Base-by-base conservation (phyloP, 257 asterid species). In the Striga asiatica region DNA sequence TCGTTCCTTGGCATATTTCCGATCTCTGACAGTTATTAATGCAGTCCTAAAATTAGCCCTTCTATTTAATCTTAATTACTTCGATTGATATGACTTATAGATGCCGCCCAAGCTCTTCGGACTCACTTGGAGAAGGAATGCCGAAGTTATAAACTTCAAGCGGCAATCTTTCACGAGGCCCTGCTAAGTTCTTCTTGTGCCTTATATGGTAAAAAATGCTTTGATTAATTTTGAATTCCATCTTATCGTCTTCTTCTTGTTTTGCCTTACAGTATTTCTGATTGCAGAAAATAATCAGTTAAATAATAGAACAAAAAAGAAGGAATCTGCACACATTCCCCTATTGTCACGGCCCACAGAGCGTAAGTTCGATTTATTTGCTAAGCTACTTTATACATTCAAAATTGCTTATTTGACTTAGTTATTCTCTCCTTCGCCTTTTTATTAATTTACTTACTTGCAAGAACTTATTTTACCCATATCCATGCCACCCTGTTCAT, bases 141-240 rank as follows among this genome's bases (percentile, higher is more conserved):
- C 66, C 80, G 65, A 56, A 77, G 62, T 62, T 82, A 78, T 69
- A 82, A 74, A 68, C 79, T 92, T 39, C 82, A 82, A 60, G 77
- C 94, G 21, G 83, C 97, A 45, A 84, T 92, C 69, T 80, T 72
- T 79, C 74, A 72, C 2, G 95, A 92, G 76, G 95, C 94, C 12
- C 58, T 80, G 66, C 71, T 67, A 24, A 72, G 76, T 70, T 74
- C 74, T 62, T 69, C 88, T 7, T 55, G 56, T 29, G 47, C 53
- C 34, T 24, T 37, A 3, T 39, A 51, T 2, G 75, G 80, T 77
- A 74, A 54, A 21, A 34, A 19, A 64, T 46, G 32, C 75, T 51
- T 56, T 61, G 37, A 55, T 22, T 21, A 9, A 47, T 29, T 12
- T 58, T 43, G 41, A 12, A 31, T 50, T 51, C 2, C 23, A 51